These are phyloP conservation scores for Mortierella sp. DNA, from an alignment of 371 early-diverging fungal genomes.

Conservation along the genomic window DNA sequence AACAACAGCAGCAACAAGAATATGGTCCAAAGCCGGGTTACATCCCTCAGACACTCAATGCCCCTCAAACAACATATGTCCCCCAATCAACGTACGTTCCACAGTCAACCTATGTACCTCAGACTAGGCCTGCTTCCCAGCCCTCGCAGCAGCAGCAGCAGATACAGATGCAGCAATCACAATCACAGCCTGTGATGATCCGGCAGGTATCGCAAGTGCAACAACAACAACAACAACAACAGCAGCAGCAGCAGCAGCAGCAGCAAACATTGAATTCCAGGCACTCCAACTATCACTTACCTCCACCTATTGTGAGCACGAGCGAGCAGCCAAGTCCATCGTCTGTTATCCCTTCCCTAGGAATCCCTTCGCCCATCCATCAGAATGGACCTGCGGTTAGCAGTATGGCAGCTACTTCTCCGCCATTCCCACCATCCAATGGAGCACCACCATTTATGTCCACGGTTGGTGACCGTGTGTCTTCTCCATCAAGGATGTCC, in stretches of 20 bases:
- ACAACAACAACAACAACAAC: conserved; percentile 1
- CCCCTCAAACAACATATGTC: conserved; percentile 11
- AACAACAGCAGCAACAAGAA: conserved; percentile 6
- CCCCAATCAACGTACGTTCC: conserved; percentile 9
- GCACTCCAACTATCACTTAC: neutral
- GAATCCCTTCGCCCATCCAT: conserved; percentile 26
- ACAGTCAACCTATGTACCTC: conserved; percentile 17
- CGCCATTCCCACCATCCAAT: conserved; percentile 8
- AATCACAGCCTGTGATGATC: neutral
- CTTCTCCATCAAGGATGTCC: conserved; percentile 12
- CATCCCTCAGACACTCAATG: conserved; percentile 10
- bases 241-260: neutral
- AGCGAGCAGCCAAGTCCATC: conserved; percentile 24
- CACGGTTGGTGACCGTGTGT: neutral
- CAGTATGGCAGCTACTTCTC: neutral
- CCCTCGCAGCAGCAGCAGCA: conserved; percentile 1
- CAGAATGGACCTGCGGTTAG: neutral
- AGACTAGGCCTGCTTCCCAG: conserved; percentile 2
- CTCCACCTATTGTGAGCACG: conserved; percentile 3
- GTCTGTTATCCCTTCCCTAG: conserved; percentile 21
- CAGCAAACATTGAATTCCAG: neutral
- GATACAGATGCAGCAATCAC: neutral
- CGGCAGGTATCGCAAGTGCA: neutral
- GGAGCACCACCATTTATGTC: neutral
- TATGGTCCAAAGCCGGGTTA: conserved; percentile 6